Base-by-base conservation (phyloP, 805 yeast species). In the Millerago galiae region DNA sequence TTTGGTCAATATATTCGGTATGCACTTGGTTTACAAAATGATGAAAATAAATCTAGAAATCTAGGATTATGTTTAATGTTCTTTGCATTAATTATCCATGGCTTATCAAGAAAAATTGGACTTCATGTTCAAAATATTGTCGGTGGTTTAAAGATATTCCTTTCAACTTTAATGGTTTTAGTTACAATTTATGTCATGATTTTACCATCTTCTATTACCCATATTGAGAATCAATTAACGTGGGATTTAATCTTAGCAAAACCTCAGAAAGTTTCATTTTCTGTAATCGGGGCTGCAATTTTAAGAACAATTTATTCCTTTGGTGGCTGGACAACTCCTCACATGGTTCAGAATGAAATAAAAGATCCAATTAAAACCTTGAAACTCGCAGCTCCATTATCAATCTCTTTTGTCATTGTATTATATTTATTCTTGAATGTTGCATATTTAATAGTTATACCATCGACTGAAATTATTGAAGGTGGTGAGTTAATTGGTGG, bases 251-350 rank as follows among this genome's bases (percentile, higher is more conserved):
- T 71, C 34, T 61, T 64, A 41, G 46, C 48, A 2, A 49, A 59
- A 9, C 63, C 63, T 35, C 59, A 56, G 0, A 34, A 50, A 2
- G 58, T 69, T 1, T 59, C 74, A 2, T 41, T 67, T 4, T 61
- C 81, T 1, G 64, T 72, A 2, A 60, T 77, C 43, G 71, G 81
- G 0, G 62, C 74, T 39, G 79, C 81, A 1, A 68, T 77, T 25
- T 69, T 77, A 16, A 74, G 74, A 52, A 75, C 79, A 0, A 65
- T 72, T 30, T 78, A 74, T 56, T 73, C 81, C 11, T 75, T 70
- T 45, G 66, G 74, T 10, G 84, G 84, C 5, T 78, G 83, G 82
- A 75, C 74, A 45, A 60, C 71, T 16, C 76, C 77, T 10, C 81
- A 76, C 49, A 67, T 75, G 2, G 80, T 75, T 15, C 67, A 78